Percentiles rank a stretch among this genome's conserved stretches.
Conservation (phyloP, 306 rosid species). For the Prunus dulcis region DNA sequence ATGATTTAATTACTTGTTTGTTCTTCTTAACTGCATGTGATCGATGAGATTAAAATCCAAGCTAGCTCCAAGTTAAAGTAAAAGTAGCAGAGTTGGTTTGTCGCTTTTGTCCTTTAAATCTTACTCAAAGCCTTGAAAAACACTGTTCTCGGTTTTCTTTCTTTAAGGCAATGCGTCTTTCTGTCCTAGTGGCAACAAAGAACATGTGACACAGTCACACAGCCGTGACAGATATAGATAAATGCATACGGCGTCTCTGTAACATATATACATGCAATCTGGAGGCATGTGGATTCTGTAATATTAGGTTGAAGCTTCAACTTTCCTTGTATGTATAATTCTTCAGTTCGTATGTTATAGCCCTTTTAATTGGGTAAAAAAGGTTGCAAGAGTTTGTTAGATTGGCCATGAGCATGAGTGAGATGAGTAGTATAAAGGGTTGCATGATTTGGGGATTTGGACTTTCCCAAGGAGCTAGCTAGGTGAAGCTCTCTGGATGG, state of each 20-base stretch:
- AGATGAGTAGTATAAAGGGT: background rate
- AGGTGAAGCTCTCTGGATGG: background rate
- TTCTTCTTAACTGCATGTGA: background rate
- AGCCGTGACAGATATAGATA: background rate
- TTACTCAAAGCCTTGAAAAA: background rate
- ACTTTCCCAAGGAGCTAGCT: conserved; percentile 17
- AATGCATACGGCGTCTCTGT: background rate
- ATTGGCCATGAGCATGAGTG: background rate
- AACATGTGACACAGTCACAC: background rate
- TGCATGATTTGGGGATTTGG: conserved; percentile 7
- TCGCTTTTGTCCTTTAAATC: background rate
- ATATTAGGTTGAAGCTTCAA: background rate
- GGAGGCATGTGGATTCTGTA: background rate
- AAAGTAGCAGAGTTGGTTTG: background rate
- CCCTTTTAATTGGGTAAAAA: background rate
- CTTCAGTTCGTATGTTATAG: background rate
- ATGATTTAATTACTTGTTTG: background rate
- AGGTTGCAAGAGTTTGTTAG: background rate
- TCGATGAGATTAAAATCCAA: background rate
- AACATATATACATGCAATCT: background rate
- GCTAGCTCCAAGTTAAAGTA: background rate
- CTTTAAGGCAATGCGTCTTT: background rate
- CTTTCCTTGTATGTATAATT: background rate
- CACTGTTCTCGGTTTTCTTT: background rate
- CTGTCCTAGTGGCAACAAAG: background rate